Evolutionary conservation across 1,139 yeast genomes (phyloP).

Genomic region (Geotrichum europaeum): DNA sequence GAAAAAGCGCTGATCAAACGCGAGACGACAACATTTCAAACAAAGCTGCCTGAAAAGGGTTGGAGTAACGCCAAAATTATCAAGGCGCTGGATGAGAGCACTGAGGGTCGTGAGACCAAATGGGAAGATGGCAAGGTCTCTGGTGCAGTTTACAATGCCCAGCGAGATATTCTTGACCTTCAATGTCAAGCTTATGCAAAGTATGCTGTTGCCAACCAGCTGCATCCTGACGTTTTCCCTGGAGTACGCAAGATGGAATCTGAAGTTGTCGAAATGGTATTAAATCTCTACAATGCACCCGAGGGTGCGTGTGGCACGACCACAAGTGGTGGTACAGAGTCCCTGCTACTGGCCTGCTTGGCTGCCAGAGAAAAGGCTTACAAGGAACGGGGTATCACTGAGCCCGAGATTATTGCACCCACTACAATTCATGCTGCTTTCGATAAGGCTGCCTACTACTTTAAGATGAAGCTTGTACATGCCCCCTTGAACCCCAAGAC

Average conservation of each 20-base stretch:
- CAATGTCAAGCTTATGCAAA: constrained; percentile 72
- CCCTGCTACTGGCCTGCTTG: constrained; percentile 74
- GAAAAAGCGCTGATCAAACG: constrained; percentile 52
- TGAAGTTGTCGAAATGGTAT: constrained; percentile 88
- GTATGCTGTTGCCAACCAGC: constrained; percentile 83
- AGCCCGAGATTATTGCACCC: constrained; percentile 88
- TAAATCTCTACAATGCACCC: constrained; percentile 71
- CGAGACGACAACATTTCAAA: constrained; percentile 44
- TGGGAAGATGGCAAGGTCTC: constrained; percentile 84
- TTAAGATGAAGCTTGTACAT: constrained; percentile 77
- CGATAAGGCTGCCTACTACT: constrained; percentile 88
- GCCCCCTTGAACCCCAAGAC: constrained; percentile 70
- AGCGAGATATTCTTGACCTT: constrained; percentile 59
- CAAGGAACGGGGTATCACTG: constrained; percentile 54
- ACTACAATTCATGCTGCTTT: constrained; percentile 90
- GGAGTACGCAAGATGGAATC: constrained; percentile 96
- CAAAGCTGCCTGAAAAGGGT: constrained; percentile 53
- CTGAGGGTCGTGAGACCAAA: constrained; percentile 54
- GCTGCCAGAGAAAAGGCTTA: constrained; percentile 70
- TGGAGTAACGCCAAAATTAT: constrained; percentile 42
- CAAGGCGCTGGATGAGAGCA: constrained; percentile 39
- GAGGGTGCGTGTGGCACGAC: constrained; percentile 75
- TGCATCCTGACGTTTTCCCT: constrained; percentile 96
- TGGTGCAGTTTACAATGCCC: constrained; percentile 97
- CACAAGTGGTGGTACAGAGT: constrained; percentile 96